Base-by-base conservation (phyloP, 2,329 filamentous ascomycete genomes). In the Verticillium dahliae region DNA sequence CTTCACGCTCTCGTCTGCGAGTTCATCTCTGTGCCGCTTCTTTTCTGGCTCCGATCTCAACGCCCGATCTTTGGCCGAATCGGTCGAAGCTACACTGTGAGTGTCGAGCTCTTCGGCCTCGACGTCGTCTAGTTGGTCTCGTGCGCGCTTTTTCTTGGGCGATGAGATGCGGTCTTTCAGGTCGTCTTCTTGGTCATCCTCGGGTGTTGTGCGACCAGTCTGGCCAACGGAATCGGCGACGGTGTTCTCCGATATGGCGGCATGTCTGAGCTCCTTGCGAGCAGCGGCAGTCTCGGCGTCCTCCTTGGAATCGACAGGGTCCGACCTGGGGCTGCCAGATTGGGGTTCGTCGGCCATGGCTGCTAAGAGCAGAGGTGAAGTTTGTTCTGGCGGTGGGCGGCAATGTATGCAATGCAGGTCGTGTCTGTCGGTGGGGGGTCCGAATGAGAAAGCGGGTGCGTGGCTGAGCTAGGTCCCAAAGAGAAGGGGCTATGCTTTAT, bases 81-180 rank as follows among this genome's bases (percentile, higher is more conserved):
- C 75, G 59, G 74, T 76, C 22, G 76, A 78, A 50, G 72, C 69
- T 39, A 73, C 67, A 66, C 79, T 76, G 63, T 75, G 78, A 63
- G 70, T 71, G 65, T 80, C 80, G 64, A 78, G 80, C 39, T 75
- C 73, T 41, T 76, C 71, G n/a, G 33, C n/a, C 6, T 18, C 58
- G 58, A 75, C 73, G 57, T 81, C 77, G 34, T 87, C 85, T 15
- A 86, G 74, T 70, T 87, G 80, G 65, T 85, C 84, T 65, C 84
- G 82, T 34, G 79, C 81, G 65, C 86, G 80, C 77, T 88, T 89
- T 79, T 88, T 89, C 76, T 88, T 88, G 35, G 86, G 86, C 13
- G 85, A 88, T 22, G 80, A 76, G 55, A 85, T 69, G 62, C 80
- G 76, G 57, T 86, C 81, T 69, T 75, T 80, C 67, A 79, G 69